Percentiles rank a stretch among this genome's conserved stretches.
phyloP scores from a whole-genome alignment of 2,329 filamentous ascomycete species.

The Didymosphaeria variabile region DNA sequence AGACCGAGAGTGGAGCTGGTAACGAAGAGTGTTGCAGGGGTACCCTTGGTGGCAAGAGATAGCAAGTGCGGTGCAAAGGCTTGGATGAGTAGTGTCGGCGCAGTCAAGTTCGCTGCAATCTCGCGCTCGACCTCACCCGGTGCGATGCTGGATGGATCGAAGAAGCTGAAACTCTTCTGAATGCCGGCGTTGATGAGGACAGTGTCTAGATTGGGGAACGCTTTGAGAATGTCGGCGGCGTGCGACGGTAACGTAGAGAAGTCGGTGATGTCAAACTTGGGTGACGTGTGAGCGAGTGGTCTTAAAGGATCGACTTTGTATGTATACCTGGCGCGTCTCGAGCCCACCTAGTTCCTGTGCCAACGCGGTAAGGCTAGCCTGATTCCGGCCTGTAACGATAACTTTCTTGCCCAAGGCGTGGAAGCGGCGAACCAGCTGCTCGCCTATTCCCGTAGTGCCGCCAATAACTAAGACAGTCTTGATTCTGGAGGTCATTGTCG shows the following conservation, averaged over 20 bases:
- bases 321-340: constrained; percentile 10
- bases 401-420: constrained; percentile 58
- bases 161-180: constrained; percentile 14
- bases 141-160: constrained; percentile 14
- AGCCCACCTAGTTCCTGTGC: constrained; percentile 10
- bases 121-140: constrained; percentile 7
- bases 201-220: constrained; percentile 14
- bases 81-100: constrained; percentile 13
- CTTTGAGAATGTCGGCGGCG: not conserved
- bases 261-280: constrained; percentile 17
- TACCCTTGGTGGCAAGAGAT: constrained; percentile 1
- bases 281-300: not conserved
- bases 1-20: constrained; percentile 6
- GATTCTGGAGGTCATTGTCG: constrained; percentile 2
- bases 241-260: constrained; percentile 1
- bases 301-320: not conserved
- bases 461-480: constrained; percentile 45
- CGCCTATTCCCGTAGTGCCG: constrained; percentile 63
- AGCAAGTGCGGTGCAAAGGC: constrained; percentile 13
- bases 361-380: not conserved
- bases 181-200: constrained; percentile 20
- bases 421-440: constrained; percentile 58
- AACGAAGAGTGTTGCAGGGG: constrained; percentile 1
- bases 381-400: constrained; percentile 21
- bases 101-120: constrained; percentile 16